Evolutionary conservation across 257 asterid species (phyloP), one percentile per base, ranked within the genome.

Genomic region (Scutellaria barbata): DNA sequence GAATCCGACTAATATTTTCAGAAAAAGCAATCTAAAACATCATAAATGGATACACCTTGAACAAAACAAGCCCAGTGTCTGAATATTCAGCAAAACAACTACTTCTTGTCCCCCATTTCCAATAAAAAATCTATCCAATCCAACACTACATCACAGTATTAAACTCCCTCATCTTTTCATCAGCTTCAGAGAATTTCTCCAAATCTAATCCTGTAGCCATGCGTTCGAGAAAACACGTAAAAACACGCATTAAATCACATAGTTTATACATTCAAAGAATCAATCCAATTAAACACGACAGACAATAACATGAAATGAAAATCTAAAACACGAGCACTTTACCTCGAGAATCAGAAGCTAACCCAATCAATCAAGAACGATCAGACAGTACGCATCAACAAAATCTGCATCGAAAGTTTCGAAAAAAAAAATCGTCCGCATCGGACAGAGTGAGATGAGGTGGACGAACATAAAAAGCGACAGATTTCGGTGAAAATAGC

Each of bases 281-380:
- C 50, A 52, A 46, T 30, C n/a, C n/a, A n/a, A n/a, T n/a, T n/a
- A n/a, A n/a, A n/a, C 35, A 76, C 2, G 63, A n/a, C 46, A 16
- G 8, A 41, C 11, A 48, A 66, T 22, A 22, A 22, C 35, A 30
- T 30, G 35, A 39, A 56, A 14, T 35, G 14, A 42, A n/a, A 63
- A 55, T 17, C 41, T n/a, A 43, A 58, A 69, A 37, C 14, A 40
- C 2, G 16, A 17, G 63, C 62, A 57, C 14, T 73, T 53, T 69
- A 80, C 86, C 84, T 35, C 6, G 47, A 56, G 18, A 58, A 77
- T 74, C 79, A 43, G 51, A 66, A 42, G 74, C 66, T 33, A 39
- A 77, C 40, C 47, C 59, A 71, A 68, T 73, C 68, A 52, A 78
- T 73, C 72, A 65, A 73, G 70, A 5, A 65, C 43, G 41, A 66